phyloP scores from a whole-genome alignment of 1,284 basidiomycete species.

The Schizopora paradoxa region DNA sequence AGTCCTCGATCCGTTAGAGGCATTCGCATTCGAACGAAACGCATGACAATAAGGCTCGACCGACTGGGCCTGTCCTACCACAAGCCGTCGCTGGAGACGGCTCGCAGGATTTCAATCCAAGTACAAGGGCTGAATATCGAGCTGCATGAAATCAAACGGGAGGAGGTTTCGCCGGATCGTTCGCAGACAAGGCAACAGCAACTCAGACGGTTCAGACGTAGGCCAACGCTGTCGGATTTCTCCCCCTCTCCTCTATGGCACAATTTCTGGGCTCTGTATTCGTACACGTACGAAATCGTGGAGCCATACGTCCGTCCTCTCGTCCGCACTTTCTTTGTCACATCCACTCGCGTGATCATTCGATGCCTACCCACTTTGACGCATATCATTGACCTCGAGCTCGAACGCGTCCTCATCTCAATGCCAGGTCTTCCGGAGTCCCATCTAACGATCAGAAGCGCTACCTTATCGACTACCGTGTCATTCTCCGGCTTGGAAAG shows the following conservation, averaged over 20 bases:
- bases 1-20: conserved; percentile 73
- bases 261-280: conserved; percentile 42
- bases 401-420: conserved; percentile 47
- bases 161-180: conserved; percentile 14
- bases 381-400: conserved; percentile 60
- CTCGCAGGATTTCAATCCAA: conserved; percentile 51
- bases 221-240: conserved; percentile 45
- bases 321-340: conserved; percentile 49
- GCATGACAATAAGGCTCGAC: conserved; percentile 52
- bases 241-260: conserved; percentile 51
- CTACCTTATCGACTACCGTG: conserved; percentile 50
- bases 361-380: conserved; percentile 59
- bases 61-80: conserved; percentile 58
- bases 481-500: conserved; percentile 47
- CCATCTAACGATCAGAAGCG: conserved; percentile 42
- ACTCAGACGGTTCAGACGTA: conserved; percentile 32
- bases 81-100: conserved; percentile 38
- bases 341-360: conserved; percentile 51
- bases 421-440: conserved; percentile 46
- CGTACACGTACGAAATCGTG: conserved; percentile 38
- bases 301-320: conserved; percentile 59
- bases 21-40: conserved; percentile 55
- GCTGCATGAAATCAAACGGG: conserved; percentile 32
- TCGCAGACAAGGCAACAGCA: background rate
- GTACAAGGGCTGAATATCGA: conserved; percentile 57